Evolutionary conservation across 1,284 basidiomycete genomes (phyloP), one percentile per base, ranked within the genome.

Genomic region (Heterobasidion occidentale): DNA sequence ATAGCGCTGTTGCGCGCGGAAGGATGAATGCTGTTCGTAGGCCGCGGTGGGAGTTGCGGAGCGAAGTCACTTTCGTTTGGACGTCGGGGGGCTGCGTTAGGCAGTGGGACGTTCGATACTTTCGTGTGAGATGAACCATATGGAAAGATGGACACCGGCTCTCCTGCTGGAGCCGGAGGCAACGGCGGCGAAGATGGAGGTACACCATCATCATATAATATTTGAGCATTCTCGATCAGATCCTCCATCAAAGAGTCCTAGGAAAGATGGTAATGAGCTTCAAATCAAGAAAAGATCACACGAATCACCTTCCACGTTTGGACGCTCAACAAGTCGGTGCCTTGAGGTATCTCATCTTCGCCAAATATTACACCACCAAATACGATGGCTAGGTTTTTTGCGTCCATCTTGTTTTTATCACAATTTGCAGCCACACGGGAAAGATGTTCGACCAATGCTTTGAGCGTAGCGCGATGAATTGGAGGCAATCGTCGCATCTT

Each of bases 331-430:
- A 93, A 74, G 66, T 92, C 88, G 1, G 79, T 81, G 36, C 79
- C 84, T 62, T 86, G 87, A 0, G 88, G 84, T 51, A 90, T 75
- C 58, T 94, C 90, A 58, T 96, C 93, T 67, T 94, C 92, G 11
- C 92, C 92, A 64, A 96, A 94, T 49, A 96, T 81, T 11, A 93
- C 90, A 11, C 84, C 78, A 46, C 86, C 86, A 71, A 94, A 94
- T 1, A 93, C 86, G 56, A 94, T 92, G 5, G 90, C 89, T 27
- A 95, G 75, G 65, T 94, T 95, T 74, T 90, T 90, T 0, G 88
- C 77, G 60, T 94, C 92, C 96, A 99, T 99, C 73, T 97, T 98
- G 71, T 97, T 98, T 68, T 81, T 81, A 19, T 85, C 81, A 5
- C 80, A 77, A 52, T 81, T 77, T 7, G 82, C 74, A 1, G 86